Base-by-base conservation (phyloP, 192 early-diverging fungal genomes). In the Coemansia sp. region DNA sequence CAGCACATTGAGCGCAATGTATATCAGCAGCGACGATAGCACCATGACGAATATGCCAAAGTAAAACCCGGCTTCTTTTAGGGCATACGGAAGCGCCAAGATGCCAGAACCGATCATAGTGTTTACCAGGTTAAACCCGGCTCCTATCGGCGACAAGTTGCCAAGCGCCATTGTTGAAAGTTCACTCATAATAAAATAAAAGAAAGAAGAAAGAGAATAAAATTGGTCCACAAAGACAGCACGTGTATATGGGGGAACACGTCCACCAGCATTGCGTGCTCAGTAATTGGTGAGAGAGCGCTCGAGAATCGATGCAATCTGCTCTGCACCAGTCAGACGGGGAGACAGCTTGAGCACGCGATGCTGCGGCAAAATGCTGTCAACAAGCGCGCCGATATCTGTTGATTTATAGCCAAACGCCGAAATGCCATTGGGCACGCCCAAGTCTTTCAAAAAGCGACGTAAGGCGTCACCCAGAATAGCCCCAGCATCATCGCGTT, bases 321-420 rank as follows among this genome's bases (percentile, higher is more conserved):
- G 73, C 43, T 76, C 73, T 0, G 73, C 73, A 8, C 66, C 73
- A 14, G 62, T 56, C 39, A 62, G 62, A 10, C 73, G 53, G 15
- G 93, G 93, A n/a, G 93, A 87, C 62, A 95, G 72, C 66, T 93
- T 93, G 53, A 90, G 90, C 15, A 95, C 93, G 43, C 93, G 87
- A 66, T 95, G 88, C 73, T 95, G 93, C 6, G 93, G 93, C 61
- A 95, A 56, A 10, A 90, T 92, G 31, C 91, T 90, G 51, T 90
- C 82, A 16, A 95, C 90, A 56, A 95, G 64, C 9, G 77, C 81
- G 12, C 72, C 79, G 32, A 92, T 87, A 59, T 90, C 82, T 0
- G 80, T 69, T 38, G 80, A 81, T 38, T 80, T 68, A 56, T 85
- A 93, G 0, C 93, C 93, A 52, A 95, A 58, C 2, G 88, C 89